phyloP scores from a whole-genome alignment of 176 grass and related monocot species.

The Chloris gayana region DNA sequence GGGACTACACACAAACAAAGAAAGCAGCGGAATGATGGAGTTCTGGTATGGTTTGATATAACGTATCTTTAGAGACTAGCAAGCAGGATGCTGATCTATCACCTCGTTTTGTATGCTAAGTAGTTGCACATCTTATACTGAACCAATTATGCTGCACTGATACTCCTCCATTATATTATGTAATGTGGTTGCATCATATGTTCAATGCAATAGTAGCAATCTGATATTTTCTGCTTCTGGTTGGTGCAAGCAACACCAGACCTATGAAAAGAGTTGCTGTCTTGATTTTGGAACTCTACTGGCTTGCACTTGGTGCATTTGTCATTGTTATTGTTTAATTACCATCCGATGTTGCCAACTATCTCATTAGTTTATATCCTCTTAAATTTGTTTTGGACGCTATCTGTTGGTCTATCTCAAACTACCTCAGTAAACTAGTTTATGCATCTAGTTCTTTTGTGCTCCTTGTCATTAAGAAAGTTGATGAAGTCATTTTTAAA shows the following conservation, averaged over 20 bases:
- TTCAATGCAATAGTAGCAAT: conserved; percentile 10
- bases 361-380: background rate
- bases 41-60: conserved; percentile 64
- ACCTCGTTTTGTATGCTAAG: background rate
- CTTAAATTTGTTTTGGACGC: conserved; percentile 1
- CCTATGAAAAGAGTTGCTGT: background rate
- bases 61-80: conserved; percentile 14
- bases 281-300: background rate
- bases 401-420: conserved; percentile 23
- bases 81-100: background rate
- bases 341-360: background rate
- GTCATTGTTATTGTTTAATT: background rate
- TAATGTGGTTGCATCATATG: background rate
- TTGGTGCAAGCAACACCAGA: conserved; percentile 13
- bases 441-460: conserved; percentile 6
- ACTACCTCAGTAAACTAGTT: background rate
- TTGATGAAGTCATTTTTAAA: conserved; percentile 8
- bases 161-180: background rate
- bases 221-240: conserved; percentile 20
- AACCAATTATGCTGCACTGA: background rate
- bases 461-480: conserved; percentile 9
- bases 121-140: background rate
- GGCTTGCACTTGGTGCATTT: background rate
- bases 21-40: conserved; percentile 95
- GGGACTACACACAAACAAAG: conserved; percentile 74